Evolutionary conservation across 345 rosid species (phyloP), one percentile per base, ranked within the genome.

Genomic region (Euclidium syriacum): DNA sequence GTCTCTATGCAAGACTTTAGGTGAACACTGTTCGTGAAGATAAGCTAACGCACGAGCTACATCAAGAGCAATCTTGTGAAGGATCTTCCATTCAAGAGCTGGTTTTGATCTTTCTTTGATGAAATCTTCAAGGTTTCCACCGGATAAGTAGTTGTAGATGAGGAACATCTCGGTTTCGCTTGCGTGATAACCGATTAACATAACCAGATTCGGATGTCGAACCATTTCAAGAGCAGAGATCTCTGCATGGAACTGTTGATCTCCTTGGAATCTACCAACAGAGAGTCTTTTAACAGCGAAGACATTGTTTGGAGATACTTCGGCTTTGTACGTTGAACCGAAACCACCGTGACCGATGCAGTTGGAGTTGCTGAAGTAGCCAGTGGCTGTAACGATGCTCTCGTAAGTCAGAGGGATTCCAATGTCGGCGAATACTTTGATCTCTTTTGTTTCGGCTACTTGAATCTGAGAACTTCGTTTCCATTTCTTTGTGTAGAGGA

Each of bases 1-100:
- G 24, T 92, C 98, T 2, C 98, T 87, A 30, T 92, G 98, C 54
- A 92, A 86, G 55, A 92, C 90, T 3, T 94, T 90, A 10, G 96
- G 94, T 1, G 84, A 88, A 19, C 98, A 92, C 35, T 85, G 75
- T 18, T 89, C 91, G 12, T 92, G 97, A 22, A 89, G 86, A 80
- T 89, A 92, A 0, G 95, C 84, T 5, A 92, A 86, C 3, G 98
- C 95, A 26, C 86, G 86, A 10, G 95, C 97, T 12, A 89, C 76
- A 40, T 89, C 94, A 26, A 92, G 63, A 27, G 96, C 94, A 50
- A 92, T 92, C 80, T 85, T 92, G 78, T 92, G 88, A 65, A 92
- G 83, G 30, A 78, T 50, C 70, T 78, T 81, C 97, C 97, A 92
- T 29, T 85, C 72, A 1, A 78, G 56, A 36, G 79, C 81, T 27